Conservation (phyloP, 1,284 basidiomycete species). For the Moesziomyces globuligerus region DNA sequence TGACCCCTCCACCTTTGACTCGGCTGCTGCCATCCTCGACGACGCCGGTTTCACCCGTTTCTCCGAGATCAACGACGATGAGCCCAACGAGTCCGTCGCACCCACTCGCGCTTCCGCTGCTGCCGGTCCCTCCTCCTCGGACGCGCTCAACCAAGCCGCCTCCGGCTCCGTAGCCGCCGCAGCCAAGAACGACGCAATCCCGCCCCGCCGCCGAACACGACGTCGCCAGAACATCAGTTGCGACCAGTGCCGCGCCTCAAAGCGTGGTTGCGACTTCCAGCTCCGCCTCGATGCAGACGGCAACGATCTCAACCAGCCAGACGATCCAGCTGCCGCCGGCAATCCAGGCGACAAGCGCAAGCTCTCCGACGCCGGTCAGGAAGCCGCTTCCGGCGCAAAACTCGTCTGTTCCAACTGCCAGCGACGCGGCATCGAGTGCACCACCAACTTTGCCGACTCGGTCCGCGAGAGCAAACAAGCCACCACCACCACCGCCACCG, state of each 20-base stretch:
- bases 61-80: constrained; percentile 31
- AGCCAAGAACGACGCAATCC: constrained; percentile 27
- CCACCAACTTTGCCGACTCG: constrained; percentile 52
- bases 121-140: no score
- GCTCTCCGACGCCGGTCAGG: constrained; percentile 37
- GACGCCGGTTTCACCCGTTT: constrained; percentile 31
- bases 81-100: not conserved
- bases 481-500: constrained; percentile 29
- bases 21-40: constrained; percentile 37
- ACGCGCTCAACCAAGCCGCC: not conserved
- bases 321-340: constrained; percentile 9
- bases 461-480: constrained; percentile 45
- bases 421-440: constrained; percentile 49
- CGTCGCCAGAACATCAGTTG: constrained; percentile 53
- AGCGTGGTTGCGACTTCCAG: constrained; percentile 51
- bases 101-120: no score
- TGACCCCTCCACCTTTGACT: constrained; percentile 13
- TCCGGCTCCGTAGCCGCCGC: constrained; percentile 2
- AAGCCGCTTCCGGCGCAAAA: constrained; percentile 7
- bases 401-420: constrained; percentile 52
- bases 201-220: constrained; percentile 39
- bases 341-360: constrained; percentile 43
- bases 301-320: constrained; percentile 25
- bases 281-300: constrained; percentile 46
- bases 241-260: constrained; percentile 50